These are phyloP conservation scores for Aureobasidium sp. DNA, from an alignment of 2,329 filamentous ascomycete species.

Conservation along the genomic window DNA sequence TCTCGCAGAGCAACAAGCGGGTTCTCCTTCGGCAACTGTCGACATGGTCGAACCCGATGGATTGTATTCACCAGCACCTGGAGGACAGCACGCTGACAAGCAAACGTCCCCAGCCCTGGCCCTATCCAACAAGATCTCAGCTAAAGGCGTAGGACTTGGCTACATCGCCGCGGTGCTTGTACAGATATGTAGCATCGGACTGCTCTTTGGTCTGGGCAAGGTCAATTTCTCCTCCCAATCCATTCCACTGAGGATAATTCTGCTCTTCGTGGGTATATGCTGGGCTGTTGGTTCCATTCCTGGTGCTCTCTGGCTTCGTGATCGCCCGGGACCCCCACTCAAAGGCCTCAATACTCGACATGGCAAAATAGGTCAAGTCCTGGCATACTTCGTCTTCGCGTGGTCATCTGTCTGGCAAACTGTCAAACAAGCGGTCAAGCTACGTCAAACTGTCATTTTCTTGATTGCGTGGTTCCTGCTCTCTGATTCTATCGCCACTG, in stretches of 20 bases:
- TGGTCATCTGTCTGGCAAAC: conserved; percentile 78
- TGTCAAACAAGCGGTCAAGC: conserved; percentile 57
- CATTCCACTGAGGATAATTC: conserved; percentile 70
- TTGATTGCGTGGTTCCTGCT: conserved; percentile 84
- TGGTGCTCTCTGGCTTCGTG: conserved; percentile 72
- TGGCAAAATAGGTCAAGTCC: not conserved
- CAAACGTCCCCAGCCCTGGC: conserved; percentile 55
- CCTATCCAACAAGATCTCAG: conserved; percentile 77
- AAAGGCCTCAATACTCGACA: conserved; percentile 9
- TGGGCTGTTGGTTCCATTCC: conserved; percentile 84
- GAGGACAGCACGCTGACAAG: not conserved
- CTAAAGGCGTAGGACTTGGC: conserved; percentile 80
- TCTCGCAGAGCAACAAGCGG: not conserved
- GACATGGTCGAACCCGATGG: conserved; percentile 2
- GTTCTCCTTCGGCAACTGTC: not conserved
- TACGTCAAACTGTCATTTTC: conserved; percentile 66
- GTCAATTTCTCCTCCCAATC: conserved; percentile 60
- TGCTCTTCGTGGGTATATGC: conserved; percentile 77
- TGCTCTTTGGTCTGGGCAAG: conserved; percentile 52
- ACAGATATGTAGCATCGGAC: conserved; percentile 66
- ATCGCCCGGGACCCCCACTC: conserved; percentile 77
- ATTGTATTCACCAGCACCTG: not conserved
- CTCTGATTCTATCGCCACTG: conserved; percentile 85
- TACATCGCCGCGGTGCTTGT: conserved; percentile 77
- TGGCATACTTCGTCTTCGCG: conserved; percentile 68